These are phyloP conservation scores for Hypoxylon sp. DNA, from an alignment of 2,329 filamentous ascomycete species.

Conservation along the genomic window DNA sequence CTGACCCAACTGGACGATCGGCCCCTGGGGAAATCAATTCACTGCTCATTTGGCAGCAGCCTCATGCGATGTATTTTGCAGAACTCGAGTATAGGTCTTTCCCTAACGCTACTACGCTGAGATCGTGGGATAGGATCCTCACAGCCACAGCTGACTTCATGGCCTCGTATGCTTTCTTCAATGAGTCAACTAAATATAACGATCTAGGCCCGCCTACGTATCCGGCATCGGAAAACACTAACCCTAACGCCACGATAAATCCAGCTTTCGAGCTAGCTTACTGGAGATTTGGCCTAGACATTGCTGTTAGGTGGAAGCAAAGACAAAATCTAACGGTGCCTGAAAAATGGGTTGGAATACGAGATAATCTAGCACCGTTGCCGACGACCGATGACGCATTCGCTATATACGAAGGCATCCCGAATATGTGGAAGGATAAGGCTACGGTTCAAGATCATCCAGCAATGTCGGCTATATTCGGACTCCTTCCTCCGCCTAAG, in stretches of 20 bases:
- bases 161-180: conserved; percentile 70
- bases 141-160: conserved; percentile 71
- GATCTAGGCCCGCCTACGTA: conserved; percentile 65
- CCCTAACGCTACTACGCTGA: conserved; percentile 60
- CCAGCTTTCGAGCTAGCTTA: conserved; percentile 74
- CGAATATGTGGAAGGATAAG: conserved; percentile 59
- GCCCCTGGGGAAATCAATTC: conserved; percentile 74
- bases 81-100: conserved; percentile 67
- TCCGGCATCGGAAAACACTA: conserved; percentile 69
- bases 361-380: conserved; percentile 67
- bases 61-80: conserved; percentile 73
- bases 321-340: conserved; percentile 63
- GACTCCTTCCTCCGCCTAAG: conserved; percentile 59
- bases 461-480: conserved; percentile 61
- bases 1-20: conserved; percentile 67
- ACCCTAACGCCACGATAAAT: conserved; percentile 69
- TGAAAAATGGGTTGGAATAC: conserved; percentile 62
- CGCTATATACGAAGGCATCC: conserved; percentile 67
- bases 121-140: conserved; percentile 68
- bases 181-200: conserved; percentile 65
- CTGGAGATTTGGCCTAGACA: conserved; percentile 71
- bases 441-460: conserved; percentile 61
- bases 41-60: conserved; percentile 74
- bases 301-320: conserved; percentile 68
- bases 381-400: conserved; percentile 67